Evolutionary conservation across 345 rosid genomes (phyloP), one percentile per base, ranked within the genome.

Genomic region (Punica granatum): DNA sequence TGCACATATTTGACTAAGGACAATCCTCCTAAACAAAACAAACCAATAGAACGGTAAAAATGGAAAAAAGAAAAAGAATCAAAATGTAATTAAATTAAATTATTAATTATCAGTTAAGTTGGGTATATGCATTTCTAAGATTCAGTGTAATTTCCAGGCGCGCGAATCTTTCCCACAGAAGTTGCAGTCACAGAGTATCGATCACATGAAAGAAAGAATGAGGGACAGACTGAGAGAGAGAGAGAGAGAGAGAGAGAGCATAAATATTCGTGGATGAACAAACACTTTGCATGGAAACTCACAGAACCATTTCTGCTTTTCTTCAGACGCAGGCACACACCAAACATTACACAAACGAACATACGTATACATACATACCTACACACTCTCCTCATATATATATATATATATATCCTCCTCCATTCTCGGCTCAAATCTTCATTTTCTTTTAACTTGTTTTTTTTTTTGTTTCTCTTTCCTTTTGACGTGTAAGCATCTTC

Each of bases 141-240:
- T 53, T 53, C 59, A 53, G 59, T 53, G 59, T 53, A 53, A 18
- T 53, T 53, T 13, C 59, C 59, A n/a, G 59, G 59, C 59, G 59
- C n/a, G 59, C n/a, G 23, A n/a, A 53, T 23, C 23, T 51, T 25
- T 23, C 23, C 12, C 42, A 19, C 53, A 46, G 53, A 46, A 43
- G 48, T 18, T 46, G 19, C 53, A 46, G 51, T n/a, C 6, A 18
- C 8, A 8, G 23, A 46, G n/a, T 7, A 46, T 5, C 19, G 4
- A 46, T 18, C 6, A 18, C 53, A 46, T n/a, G 53, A 4, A 46
- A 19, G 23, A 46, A 46, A 46, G 53, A 46, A 15, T 18, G 53
- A 37, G 11, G 53, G 53, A 18, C 53, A 2, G 6, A 21, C 6
- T 1, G 53, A 13, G 18, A 43, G 48, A 43, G 18, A 43, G 48